Evolutionary conservation across 805 yeast genomes (phyloP), one percentile per base, ranked within the genome.

Genomic region (Metschnikowia kunwiensis): DNA sequence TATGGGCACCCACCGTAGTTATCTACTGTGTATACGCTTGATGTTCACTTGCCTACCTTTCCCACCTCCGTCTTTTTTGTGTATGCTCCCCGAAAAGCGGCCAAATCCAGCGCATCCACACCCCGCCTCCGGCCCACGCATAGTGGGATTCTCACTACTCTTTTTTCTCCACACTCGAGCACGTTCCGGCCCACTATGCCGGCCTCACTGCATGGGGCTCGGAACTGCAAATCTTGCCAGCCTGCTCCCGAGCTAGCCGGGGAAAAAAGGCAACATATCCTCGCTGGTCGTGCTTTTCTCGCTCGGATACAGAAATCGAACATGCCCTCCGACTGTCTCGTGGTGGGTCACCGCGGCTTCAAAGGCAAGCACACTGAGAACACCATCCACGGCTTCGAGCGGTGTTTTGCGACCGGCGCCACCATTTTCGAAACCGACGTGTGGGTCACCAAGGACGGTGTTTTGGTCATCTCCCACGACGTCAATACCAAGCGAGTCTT

Each of bases 311-410:
- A 21, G 5, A 21, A 1, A 5, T 4, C 2, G n/a, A 21, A 24
- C 6, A 24, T 24, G 26, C 9, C 27, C 10, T 7, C 20, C 10
- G 27, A 32, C 9, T 47, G 51, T 23, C 11, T 58, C 0, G 60
- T 67, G 7, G 57, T 59, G 5, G 74, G 74, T 31, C 74, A 68
- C 41, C 55, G 74, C 32, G 74, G 74, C 0, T 68, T 61, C 48
- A 68, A 68, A 40, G 68, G 58, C 24, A 50, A 57, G 30, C 61
- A 58, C 37, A 55, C 68, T 4, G 74, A 68, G 44, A 68, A 68
- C 45, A 65, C 72, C 7, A 15, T 68, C 13, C 13, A 32, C 5
- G 72, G 72, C 6, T 68, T 68, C 44, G 46, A 48, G 13, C 53
- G 60, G 31, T 65, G 72, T 40, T 65, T 41, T 40, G 54, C 53